Evolutionary conservation across 2,329 filamentous ascomycete genomes (phyloP).

Genomic region (Fusarium odoratissimum): DNA sequence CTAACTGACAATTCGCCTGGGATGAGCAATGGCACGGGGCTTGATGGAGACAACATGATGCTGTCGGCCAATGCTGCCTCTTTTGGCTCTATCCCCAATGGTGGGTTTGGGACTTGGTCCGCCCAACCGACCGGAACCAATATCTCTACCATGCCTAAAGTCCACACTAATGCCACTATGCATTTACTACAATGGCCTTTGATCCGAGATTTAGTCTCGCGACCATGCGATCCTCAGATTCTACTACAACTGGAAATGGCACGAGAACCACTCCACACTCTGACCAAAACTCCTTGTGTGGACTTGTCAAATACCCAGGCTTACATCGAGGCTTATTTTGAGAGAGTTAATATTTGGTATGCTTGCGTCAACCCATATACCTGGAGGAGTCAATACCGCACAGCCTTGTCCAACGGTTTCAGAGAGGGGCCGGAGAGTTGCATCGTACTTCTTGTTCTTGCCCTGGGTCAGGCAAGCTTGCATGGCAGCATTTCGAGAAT

Average conservation of each 20-base stretch:
- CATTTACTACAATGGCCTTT: slow-evolving; percentile 84
- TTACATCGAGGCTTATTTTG: slow-evolving; percentile 84
- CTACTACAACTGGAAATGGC: slow-evolving; percentile 84
- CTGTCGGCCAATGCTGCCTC: slow-evolving; percentile 55
- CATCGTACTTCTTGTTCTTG: slow-evolving; percentile 81
- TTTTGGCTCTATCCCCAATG: slow-evolving; percentile 68
- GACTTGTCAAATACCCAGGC: slow-evolving; percentile 79
- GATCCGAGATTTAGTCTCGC: slow-evolving; percentile 80
- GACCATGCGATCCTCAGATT: slow-evolving; percentile 84
- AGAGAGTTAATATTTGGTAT: slow-evolving; percentile 86
- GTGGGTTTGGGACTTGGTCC: slow-evolving; percentile 79
- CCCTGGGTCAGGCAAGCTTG: slow-evolving; percentile 80
- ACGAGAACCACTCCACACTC: slow-evolving; percentile 76
- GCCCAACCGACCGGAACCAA: slow-evolving; percentile 66
- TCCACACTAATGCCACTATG: slow-evolving; percentile 83
- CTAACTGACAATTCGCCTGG: slow-evolving; percentile 72
- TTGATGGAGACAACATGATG: slow-evolving; percentile 67
- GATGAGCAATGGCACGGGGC: slow-evolving; percentile 71
- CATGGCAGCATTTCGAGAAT: slow-evolving; percentile 81
- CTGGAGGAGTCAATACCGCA: slow-evolving; percentile 81
- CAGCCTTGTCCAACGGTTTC: slow-evolving; percentile 79
- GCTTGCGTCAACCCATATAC: slow-evolving; percentile 86
- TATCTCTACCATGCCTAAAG: slow-evolving; percentile 87
- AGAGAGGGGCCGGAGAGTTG: slow-evolving; percentile 84
- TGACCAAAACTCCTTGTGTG: slow-evolving; percentile 73